A percentile compares a stretch with the other conserved stretches of the same genome.
Conservation (phyloP, 148 eudicot species). For the Spergularia marina region DNA sequence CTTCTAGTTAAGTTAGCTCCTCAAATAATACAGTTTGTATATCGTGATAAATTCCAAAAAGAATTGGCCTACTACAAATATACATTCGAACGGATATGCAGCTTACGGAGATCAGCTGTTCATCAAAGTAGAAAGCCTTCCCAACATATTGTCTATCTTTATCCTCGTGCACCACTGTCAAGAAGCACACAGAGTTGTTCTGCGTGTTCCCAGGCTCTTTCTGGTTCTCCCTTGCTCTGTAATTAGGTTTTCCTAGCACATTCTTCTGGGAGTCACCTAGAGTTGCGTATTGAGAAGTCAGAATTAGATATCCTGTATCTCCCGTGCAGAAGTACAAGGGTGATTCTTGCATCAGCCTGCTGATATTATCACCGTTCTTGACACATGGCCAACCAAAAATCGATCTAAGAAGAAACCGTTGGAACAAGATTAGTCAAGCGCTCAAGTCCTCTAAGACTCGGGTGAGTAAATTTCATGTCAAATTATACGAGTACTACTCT, state of each 20-base stretch:
- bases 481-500: not conserved
- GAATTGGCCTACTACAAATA: conserved; percentile 7
- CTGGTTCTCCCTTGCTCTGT: not conserved
- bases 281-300: not conserved
- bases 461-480: not conserved
- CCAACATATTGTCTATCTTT: not conserved
- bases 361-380: not conserved
- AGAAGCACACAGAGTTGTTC: not conserved
- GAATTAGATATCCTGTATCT: not conserved
- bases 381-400: not conserved
- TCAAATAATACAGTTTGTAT: conserved; percentile 8
- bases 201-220: no score
- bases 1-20: not conserved
- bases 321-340: not conserved
- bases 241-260: not conserved
- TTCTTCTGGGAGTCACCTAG: no score
- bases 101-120: conserved; percentile 9
- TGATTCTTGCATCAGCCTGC: not conserved
- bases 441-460: not conserved
- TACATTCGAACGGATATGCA: conserved; percentile 16
- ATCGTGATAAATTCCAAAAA: not conserved
- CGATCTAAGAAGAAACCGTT: not conserved
- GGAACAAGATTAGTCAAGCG: not conserved
- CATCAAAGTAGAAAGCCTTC: conserved; percentile 2
- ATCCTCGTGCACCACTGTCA: not conserved